Base-by-base conservation (phyloP, 192 early-diverging fungal species). In the Glomus cerebriforme region DNA sequence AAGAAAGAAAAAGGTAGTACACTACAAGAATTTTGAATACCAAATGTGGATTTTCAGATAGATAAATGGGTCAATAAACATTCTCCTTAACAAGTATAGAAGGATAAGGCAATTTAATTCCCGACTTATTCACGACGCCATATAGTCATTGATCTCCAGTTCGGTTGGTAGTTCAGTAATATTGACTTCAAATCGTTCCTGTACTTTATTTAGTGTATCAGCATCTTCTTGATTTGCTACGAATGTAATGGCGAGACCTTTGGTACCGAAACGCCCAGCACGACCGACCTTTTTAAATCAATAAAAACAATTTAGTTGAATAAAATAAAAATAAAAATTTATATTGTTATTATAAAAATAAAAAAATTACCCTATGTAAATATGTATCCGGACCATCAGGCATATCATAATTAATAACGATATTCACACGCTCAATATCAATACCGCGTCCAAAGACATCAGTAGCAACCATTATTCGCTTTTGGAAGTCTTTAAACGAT, bases 391-490 rank as follows among this genome's bases (percentile, higher is more conserved):
- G 92, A 39, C 84, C 82, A 76, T 94, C 94, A 27, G 97, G 95
- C 83, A 99, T 97, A 79, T 99, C 97, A 64, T 99, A 99, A 92
- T 99, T 99, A 91, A 99, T 92, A 72, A 99, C 97, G 83, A 99
- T 96, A 86, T 99, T 99, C 64, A 99, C 97, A 81, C 97, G 95
- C 80, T 98, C 96, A 32, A 99, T 94, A 84, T 99, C 97, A 71
- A 99, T 96, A 87, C 97, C 97, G 87, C 97, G 96, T 15, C 96
- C 96, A 87, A 99, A 96, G 75, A 99, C 91, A 81, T 99, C 97
- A 22, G 97, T 99, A 32, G 97, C 96, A 7, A 99, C 96, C 90
- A 99, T 93, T 78, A 99, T 96, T 79, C 97, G 93, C 84, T 92
- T 93, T 73, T 90, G 86, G 82, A 97, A 97, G 82, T 95, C 92